Evolutionary conservation across 192 early-diverging fungal species (phyloP).

Genomic region (Glomus cerebriforme): DNA sequence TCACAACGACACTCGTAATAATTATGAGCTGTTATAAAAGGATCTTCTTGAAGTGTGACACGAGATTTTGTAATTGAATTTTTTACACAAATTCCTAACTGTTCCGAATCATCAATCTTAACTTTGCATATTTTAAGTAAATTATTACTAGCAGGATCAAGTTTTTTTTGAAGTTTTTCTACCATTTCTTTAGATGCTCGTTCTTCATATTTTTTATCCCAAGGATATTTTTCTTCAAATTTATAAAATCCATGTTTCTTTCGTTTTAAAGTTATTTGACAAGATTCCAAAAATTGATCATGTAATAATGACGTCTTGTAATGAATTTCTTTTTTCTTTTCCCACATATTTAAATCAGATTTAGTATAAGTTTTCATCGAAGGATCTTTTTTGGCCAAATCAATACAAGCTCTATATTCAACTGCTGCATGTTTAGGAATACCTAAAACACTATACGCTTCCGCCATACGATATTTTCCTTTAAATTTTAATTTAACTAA

Average conservation of each 20-base stretch:
- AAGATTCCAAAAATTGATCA: background rate
- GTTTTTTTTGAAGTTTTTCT: background rate
- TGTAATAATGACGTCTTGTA: background rate
- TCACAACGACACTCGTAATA: background rate
- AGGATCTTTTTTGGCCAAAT: background rate
- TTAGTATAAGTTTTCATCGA: background rate
- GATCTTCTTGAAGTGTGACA: background rate
- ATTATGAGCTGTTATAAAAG: background rate
- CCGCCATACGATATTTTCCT: background rate
- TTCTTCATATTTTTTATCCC: constrained; percentile 8
- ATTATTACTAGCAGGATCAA: background rate
- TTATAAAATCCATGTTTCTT: background rate
- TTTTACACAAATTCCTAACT: background rate
- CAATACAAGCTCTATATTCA: background rate
- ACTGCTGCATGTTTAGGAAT: background rate
- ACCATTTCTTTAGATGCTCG: background rate
- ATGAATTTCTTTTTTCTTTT: background rate
- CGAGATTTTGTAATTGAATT: background rate
- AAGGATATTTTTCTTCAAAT: constrained; percentile 12
- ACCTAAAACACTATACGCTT: background rate
- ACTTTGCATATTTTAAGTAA: background rate
- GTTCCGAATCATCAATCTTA: background rate
- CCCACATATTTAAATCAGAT: background rate
- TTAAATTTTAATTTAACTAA: background rate
- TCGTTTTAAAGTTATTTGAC: background rate